phyloP scores from a whole-genome alignment of 768 basidiomycete species.

The Cystofilobasidium capitatum region DNA sequence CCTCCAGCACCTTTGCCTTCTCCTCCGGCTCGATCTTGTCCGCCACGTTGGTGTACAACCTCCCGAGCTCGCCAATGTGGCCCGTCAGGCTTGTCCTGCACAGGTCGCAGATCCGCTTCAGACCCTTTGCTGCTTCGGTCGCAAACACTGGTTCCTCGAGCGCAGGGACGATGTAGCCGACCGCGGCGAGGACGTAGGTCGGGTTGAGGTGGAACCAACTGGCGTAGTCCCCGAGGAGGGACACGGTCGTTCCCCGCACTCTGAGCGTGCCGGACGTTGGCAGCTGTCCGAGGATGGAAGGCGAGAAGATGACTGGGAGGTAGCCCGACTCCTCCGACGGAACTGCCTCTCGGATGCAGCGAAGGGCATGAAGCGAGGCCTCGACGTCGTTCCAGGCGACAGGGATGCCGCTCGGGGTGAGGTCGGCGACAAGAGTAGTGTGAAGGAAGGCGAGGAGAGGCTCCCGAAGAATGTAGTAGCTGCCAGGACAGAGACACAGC shows the following conservation, averaged over 20 bases:
- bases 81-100: constrained; percentile 73
- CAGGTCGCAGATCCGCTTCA: constrained; percentile 79
- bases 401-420: constrained; percentile 35
- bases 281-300: constrained; percentile 56
- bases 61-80: constrained; percentile 74
- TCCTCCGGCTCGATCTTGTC: constrained; percentile 56
- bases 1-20: constrained; percentile 80
- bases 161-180: constrained; percentile 57
- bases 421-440: constrained; percentile 51
- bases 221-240: constrained; percentile 51
- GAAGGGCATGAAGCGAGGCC: constrained; percentile 73
- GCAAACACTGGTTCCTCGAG: constrained; percentile 35
- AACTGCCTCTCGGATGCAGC: constrained; percentile 78
- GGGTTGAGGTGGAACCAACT: constrained; percentile 41
- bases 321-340: constrained; percentile 48
- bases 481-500: constrained; percentile 10
- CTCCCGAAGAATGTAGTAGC: constrained; percentile 72
- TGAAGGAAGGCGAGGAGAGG: constrained; percentile 69
- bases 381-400: constrained; percentile 69
- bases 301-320: constrained; percentile 52
- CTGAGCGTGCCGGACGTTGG: constrained; percentile 49
- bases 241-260: constrained; percentile 61
- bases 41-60: constrained; percentile 62
- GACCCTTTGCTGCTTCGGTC: constrained; percentile 61
- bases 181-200: constrained; percentile 56